Evolutionary conservation across 345 rosid species (phyloP).

Genomic region (Nephelium lappaceum): DNA sequence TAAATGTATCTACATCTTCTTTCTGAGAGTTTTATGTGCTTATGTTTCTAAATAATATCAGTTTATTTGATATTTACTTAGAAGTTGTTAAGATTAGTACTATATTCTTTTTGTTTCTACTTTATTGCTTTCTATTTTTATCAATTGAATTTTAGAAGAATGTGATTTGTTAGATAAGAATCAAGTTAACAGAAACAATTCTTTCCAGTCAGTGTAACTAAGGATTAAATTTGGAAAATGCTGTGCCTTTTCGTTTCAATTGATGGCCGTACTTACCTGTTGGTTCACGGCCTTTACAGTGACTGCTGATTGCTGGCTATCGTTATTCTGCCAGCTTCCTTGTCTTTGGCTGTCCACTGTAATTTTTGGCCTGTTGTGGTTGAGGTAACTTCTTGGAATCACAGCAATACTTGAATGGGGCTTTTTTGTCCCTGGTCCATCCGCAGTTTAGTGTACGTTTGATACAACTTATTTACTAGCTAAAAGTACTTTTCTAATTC

Average conservation of each 20-base stretch:
- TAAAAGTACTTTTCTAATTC: no score
- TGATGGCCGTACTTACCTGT: not conserved
- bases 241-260: not conserved
- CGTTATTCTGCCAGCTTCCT: not conserved
- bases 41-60: not conserved
- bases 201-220: not conserved
- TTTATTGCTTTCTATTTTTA: not conserved
- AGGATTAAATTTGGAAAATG: not conserved
- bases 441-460: not conserved
- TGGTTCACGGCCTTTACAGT: not conserved
- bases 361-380: not conserved
- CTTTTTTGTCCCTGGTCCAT: not conserved
- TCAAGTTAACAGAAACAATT: not conserved
- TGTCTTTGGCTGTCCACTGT: not conserved
- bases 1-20: not conserved
- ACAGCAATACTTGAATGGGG: not conserved
- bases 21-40: not conserved
- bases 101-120: not conserved
- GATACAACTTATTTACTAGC: no score
- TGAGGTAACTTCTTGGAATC: not conserved
- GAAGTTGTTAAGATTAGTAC: not conserved
- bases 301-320: not conserved
- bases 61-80: not conserved
- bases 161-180: not conserved
- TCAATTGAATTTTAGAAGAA: not conserved